Conservation (phyloP, 306 rosid species). For the Abrus pulchellus region DNA sequence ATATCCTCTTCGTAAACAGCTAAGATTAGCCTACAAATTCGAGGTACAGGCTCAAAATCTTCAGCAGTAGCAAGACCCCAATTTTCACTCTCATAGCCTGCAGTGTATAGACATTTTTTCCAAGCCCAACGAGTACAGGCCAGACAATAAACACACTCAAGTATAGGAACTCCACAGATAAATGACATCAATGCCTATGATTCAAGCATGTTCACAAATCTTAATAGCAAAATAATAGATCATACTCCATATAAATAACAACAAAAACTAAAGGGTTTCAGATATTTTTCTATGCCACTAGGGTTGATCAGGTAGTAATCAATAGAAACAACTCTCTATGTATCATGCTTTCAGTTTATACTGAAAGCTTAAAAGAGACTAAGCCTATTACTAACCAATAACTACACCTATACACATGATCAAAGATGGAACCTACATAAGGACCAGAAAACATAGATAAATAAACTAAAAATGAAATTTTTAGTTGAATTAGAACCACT, state of each 20-base stretch:
- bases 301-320: conserved; percentile 32
- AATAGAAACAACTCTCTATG: conserved; percentile 29
- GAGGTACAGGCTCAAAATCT: conserved; percentile 94
- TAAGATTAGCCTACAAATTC: conserved; percentile 76
- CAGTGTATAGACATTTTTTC: conserved; percentile 85
- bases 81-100: conserved; percentile 93
- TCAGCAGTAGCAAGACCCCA: conserved; percentile 87
- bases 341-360: conserved; percentile 15
- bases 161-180: conserved; percentile 81
- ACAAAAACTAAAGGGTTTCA: background rate
- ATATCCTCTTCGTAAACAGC: conserved; percentile 84
- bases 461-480: conserved; percentile 46
- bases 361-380: conserved; percentile 21
- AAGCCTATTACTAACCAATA: too few relatives aligned
- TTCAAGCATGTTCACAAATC: conserved; percentile 42
- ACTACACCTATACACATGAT: background rate
- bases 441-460: conserved; percentile 4
- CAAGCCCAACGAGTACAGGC: conserved; percentile 95
- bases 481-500: conserved; percentile 41
- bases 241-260: conserved; percentile 9
- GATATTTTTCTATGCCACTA: conserved; percentile 27
- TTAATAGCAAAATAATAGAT: conserved; percentile 22
- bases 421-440: conserved; percentile 21
- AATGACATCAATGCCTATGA: conserved; percentile 81
- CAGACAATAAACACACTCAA: conserved; percentile 91